Evolutionary conservation across 2,329 filamentous ascomycete species (phyloP).

Genomic region (Lojkania enalia): DNA sequence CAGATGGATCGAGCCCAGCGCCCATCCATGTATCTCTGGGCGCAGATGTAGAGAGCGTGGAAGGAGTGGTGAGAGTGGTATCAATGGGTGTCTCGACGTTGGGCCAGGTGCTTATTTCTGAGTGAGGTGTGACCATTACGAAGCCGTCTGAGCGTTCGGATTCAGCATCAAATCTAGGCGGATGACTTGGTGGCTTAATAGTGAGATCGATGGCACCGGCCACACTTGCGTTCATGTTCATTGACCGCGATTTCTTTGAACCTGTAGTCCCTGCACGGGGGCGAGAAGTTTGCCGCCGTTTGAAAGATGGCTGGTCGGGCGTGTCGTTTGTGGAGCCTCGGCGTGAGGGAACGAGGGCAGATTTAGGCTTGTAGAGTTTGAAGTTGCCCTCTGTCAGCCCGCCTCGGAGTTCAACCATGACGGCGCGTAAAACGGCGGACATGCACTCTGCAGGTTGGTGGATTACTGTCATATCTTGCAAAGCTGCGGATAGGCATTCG

Average conservation of each 20-base stretch:
- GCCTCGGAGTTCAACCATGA: constrained; percentile 53
- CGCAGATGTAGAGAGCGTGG: constrained; percentile 11
- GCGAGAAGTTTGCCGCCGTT: constrained; percentile 33
- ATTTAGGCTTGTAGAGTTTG: constrained; percentile 31
- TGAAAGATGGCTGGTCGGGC: constrained; percentile 28
- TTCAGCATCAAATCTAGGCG: constrained; percentile 21
- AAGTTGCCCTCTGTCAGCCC: constrained; percentile 13
- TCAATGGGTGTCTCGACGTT: constrained; percentile 11
- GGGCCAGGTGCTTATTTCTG: constrained; percentile 29
- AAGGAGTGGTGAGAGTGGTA: constrained; percentile 13
- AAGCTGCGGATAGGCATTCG: constrained; percentile 56
- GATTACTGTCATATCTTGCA: constrained; percentile 57
- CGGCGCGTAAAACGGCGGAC: constrained; percentile 57
- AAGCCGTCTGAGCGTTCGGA: constrained; percentile 24
- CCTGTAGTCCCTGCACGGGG: constrained; percentile 22
- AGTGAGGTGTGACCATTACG: constrained; percentile 36
- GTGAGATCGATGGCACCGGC: constrained; percentile 17
- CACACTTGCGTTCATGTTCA: constrained; percentile 23
- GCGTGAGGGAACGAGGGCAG: constrained; percentile 33
- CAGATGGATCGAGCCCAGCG: constrained; percentile 26
- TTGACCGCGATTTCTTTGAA: constrained; percentile 16
- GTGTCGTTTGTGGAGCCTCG: constrained; percentile 30
- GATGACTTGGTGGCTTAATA: constrained; percentile 27
- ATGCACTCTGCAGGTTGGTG: constrained; percentile 60
- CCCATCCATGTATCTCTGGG: constrained; percentile 32